phyloP scores from a whole-genome alignment of 2,329 filamentous ascomycete species.

The Pseudonectria foliicola region DNA sequence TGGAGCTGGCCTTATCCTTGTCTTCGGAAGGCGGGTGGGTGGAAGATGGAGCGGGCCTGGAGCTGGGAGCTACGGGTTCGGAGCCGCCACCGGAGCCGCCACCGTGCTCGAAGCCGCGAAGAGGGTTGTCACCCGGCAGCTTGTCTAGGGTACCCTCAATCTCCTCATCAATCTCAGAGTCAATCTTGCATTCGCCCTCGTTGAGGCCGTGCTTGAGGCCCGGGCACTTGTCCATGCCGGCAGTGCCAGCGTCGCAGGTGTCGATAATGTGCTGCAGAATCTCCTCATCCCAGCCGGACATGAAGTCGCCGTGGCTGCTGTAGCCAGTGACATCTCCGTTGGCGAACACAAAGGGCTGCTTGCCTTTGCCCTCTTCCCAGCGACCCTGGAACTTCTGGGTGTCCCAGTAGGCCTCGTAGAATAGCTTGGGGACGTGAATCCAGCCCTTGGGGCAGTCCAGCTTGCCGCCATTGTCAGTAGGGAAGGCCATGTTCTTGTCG shows the following conservation, averaged over 20 bases:
- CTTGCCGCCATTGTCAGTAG: slow-evolving; percentile 41
- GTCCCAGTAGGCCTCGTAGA: slow-evolving; percentile 55
- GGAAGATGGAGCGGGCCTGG: neutral
- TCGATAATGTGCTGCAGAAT: slow-evolving; percentile 61
- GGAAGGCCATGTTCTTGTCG: slow-evolving; percentile 60
- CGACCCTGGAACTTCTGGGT: slow-evolving; percentile 44
- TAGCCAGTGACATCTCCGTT: slow-evolving; percentile 66
- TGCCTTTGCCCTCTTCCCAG: slow-evolving; percentile 47
- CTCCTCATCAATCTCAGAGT: slow-evolving; percentile 38
- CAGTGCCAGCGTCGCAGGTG: slow-evolving; percentile 53
- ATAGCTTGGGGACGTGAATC: slow-evolving; percentile 49
- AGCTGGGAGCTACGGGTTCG: slow-evolving; percentile 1
- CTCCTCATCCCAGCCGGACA: slow-evolving; percentile 62
- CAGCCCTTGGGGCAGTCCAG: slow-evolving; percentile 48
- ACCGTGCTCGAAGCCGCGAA: slow-evolving; percentile 44
- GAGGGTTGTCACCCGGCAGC: slow-evolving; percentile 49
- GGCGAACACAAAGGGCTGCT: slow-evolving; percentile 60
- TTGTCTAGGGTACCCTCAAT: slow-evolving; percentile 35
- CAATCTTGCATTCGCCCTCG: slow-evolving; percentile 44
- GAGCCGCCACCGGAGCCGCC: slow-evolving; percentile 14
- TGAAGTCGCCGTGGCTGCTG: slow-evolving; percentile 65
- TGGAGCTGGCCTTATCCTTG: neutral
- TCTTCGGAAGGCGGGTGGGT: neutral
- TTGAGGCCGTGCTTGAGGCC: slow-evolving; percentile 48
- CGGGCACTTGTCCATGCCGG: slow-evolving; percentile 56